Base-by-base conservation (phyloP, 164 flowering plant genomes). In the Stephania japonica region DNA sequence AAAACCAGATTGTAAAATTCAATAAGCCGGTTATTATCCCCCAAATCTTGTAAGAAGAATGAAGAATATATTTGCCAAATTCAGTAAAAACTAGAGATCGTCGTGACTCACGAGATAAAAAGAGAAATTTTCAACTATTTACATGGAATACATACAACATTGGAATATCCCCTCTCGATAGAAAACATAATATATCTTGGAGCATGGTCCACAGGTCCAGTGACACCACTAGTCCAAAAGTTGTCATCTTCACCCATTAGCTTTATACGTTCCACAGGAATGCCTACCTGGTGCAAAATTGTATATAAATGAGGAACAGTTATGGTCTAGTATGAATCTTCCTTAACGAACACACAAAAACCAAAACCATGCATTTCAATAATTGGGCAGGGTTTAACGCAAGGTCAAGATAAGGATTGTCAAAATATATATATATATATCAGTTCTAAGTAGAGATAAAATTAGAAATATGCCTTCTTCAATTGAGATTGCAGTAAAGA, bases 181-280 rank as follows among this genome's bases (percentile, higher is more conserved):
- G 77, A 91, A 92, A 85, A 92, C 98, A 69, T 94, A 92, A 77
- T 94, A 92, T 43, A 94, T 81, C 80, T 92, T 97, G 49, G 99
- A 92, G 85, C 99, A 94, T 23, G 99, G 97, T 73, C 97, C 97
- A 74, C 98, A 92, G 98, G 99, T 75, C 97, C 97, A 72, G 99
- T 92, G 19, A 78, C 82, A 65, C 98, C 99, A 86, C 97, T 94
- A 5, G 85, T 88, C 99, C 97, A 94, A 70, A 94, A 94, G 87
- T 94, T 94, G 83, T 94, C 98, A 12, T 90, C 97, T 76, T 83
- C 95, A 68, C 97, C 98, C 91, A 94, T 87, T 72, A 88, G 87
- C 79, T 90, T 94, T 75, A 94, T 91, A 72, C 88, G 93, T 74
- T 92, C 89, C 69, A 75, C 81, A 61, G 98, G 97, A 82, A 94